phyloP scores from a whole-genome alignment of 345 rosid genomes.

The Bruguiera sexangula region DNA sequence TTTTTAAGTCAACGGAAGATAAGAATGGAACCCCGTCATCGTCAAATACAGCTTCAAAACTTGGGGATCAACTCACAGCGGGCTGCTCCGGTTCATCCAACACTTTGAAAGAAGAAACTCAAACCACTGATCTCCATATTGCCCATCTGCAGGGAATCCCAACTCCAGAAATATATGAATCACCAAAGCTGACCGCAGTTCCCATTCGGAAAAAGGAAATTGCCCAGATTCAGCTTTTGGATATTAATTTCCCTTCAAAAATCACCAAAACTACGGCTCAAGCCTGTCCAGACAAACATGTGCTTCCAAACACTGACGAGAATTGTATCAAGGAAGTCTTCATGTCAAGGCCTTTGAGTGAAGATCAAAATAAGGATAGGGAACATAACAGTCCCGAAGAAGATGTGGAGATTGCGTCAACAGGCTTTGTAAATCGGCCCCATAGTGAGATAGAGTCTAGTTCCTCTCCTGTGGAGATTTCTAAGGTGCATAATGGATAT shows the following conservation, averaged over 20 bases:
- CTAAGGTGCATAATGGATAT: slow-evolving; percentile 44
- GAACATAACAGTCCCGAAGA: slow-evolving; percentile 17
- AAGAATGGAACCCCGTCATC: slow-evolving; percentile 52
- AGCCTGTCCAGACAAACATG: slow-evolving; percentile 28
- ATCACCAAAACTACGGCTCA: slow-evolving; percentile 31
- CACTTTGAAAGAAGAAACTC: slow-evolving; percentile 45
- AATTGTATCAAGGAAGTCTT: slow-evolving; percentile 30
- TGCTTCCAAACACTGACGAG: slow-evolving; percentile 30
- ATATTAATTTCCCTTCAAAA: slow-evolving; percentile 82
- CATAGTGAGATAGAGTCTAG: slow-evolving; percentile 63
- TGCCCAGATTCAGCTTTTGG: slow-evolving; percentile 64
- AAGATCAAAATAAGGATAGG: slow-evolving; percentile 23
- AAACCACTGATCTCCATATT: slow-evolving; percentile 35
- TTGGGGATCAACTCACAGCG: slow-evolving; percentile 40
- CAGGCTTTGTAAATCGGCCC: slow-evolving; percentile 62
- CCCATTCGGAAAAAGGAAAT: slow-evolving; percentile 58
- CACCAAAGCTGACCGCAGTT: slow-evolving; percentile 60
- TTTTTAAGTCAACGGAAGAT: slow-evolving; percentile 65
- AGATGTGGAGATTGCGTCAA: slow-evolving; percentile 55
- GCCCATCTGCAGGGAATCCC: slow-evolving; percentile 73
- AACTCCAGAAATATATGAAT: slow-evolving; percentile 87
- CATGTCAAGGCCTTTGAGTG: slow-evolving; percentile 23
- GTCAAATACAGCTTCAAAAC: slow-evolving; percentile 38
- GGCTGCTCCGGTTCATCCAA: slow-evolving; percentile 37
- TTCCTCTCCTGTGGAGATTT: slow-evolving; percentile 42